phyloP scores from a whole-genome alignment of 2,329 filamentous ascomycete species.

The Canariomyces notabilis region DNA sequence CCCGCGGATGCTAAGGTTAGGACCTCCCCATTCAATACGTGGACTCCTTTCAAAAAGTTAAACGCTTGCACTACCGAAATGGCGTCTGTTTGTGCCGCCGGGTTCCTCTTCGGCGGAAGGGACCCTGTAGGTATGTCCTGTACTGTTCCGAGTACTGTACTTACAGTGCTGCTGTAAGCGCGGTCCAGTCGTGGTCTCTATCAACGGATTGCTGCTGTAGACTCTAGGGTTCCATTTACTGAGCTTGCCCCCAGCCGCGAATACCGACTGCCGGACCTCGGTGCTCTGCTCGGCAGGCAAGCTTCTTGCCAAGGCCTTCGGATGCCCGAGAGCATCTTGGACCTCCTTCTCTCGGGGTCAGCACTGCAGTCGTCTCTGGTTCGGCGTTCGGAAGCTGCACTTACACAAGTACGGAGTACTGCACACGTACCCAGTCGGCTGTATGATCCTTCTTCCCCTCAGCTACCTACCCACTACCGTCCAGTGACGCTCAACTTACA shows the following conservation, averaged over 20 bases:
- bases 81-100: neutral
- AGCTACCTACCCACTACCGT: too few relatives aligned
- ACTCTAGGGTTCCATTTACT: too few relatives aligned
- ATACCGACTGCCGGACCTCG: neutral
- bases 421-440: too few relatives aligned
- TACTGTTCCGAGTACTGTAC: too few relatives aligned
- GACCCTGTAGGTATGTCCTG: too few relatives aligned
- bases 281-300: neutral
- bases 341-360: neutral
- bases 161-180: too few relatives aligned
- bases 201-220: neutral
- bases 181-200: too few relatives aligned
- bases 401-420: too few relatives aligned
- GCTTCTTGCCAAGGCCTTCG: neutral
- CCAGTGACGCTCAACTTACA: too few relatives aligned
- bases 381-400: slow-evolving; percentile 1
- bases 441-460: too few relatives aligned
- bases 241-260: slow-evolving; percentile 13
- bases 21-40: neutral
- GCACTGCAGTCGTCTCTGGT: slow-evolving; percentile 3
- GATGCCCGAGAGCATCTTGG: slow-evolving; percentile 4
- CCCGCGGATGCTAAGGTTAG: neutral
- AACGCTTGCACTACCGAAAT: neutral
- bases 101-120: neutral
- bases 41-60: neutral